Conservation (phyloP, 192 early-diverging fungal genomes). For the Podila epigama region DNA sequence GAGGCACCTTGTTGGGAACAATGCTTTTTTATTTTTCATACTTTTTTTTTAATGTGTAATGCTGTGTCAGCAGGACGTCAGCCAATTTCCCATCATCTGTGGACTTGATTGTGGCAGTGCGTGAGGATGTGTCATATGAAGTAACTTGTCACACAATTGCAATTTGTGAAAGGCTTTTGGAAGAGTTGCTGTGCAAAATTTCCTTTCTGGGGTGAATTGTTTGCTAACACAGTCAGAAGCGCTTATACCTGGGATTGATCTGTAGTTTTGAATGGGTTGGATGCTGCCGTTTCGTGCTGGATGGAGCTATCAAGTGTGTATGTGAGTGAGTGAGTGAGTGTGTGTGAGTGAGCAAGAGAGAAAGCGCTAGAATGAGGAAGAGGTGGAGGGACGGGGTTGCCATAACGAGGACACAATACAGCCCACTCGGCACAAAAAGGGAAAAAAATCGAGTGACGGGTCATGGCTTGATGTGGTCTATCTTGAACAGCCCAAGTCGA, state of each 20-base stretch:
- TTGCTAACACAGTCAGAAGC: neutral
- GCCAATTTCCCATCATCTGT: too few species aligned
- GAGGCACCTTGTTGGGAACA: too few species aligned
- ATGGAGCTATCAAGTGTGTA: neutral
- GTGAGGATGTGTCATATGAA: too few species aligned
- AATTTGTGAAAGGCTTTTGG: neutral
- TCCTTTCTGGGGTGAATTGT: neutral
- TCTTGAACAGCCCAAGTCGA: too few species aligned
- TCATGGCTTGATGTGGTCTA: too few species aligned
- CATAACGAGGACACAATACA: conserved; percentile 1
- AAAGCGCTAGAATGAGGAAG: neutral
- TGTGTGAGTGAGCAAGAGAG: neutral
- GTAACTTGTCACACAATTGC: neutral
- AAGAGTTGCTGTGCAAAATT: neutral
- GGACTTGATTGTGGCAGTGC: too few species aligned
- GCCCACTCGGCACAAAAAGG: neutral
- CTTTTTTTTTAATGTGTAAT: too few species aligned
- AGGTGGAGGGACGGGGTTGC: neutral
- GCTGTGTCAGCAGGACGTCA: too few species aligned
- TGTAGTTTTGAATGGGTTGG: too few species aligned
- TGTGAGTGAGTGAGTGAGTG: neutral
- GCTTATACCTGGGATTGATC: neutral
- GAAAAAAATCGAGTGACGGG: neutral
- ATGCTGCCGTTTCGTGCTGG: too few species aligned
- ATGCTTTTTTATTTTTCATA: too few species aligned